Conservation (phyloP, 2,329 filamentous ascomycete genomes). For the Endocalyx cinctus region DNA sequence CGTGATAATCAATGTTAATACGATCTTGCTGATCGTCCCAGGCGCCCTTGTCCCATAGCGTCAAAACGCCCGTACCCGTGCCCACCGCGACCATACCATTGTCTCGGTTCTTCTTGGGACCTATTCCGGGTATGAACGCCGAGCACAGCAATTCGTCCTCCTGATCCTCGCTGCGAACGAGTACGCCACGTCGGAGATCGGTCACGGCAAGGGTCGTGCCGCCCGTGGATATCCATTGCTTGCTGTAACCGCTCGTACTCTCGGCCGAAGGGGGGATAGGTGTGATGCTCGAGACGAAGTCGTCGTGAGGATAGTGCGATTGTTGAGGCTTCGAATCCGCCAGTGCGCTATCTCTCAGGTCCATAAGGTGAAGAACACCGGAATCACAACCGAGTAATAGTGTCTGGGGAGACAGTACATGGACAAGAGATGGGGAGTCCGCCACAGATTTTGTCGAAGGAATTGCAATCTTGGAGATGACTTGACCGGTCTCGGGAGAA, state of each 20-base stretch:
- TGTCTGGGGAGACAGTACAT: conserved; percentile 80
- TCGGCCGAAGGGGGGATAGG: conserved; percentile 74
- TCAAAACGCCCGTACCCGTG: conserved; percentile 73
- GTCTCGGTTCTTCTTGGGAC: conserved; percentile 58
- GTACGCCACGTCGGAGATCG: conserved; percentile 78
- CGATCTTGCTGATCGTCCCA: conserved; percentile 96
- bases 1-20: conserved; percentile 71
- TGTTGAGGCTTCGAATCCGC: conserved; percentile 62
- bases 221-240: conserved; percentile 93
- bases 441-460: conserved; percentile 50
- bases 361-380: conserved; percentile 81
- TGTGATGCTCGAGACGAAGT: conserved; percentile 86
- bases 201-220: conserved; percentile 88
- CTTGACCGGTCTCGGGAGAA: conserved; percentile 56
- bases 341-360: conserved; percentile 63
- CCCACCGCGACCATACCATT: conserved; percentile 76
- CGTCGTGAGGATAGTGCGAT: conserved; percentile 81
- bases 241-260: conserved; percentile 83
- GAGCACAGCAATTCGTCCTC: conserved; percentile 89
- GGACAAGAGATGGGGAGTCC: conserved; percentile 76
- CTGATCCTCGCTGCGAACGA: conserved; percentile 89
- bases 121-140: conserved; percentile 70
- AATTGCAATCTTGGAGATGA: conserved; percentile 77
- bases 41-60: conserved; percentile 87
- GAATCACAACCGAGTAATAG: conserved; percentile 89